phyloP scores from a whole-genome alignment of 2,329 filamentous ascomycete genomes.

The Cadophora sp. region DNA sequence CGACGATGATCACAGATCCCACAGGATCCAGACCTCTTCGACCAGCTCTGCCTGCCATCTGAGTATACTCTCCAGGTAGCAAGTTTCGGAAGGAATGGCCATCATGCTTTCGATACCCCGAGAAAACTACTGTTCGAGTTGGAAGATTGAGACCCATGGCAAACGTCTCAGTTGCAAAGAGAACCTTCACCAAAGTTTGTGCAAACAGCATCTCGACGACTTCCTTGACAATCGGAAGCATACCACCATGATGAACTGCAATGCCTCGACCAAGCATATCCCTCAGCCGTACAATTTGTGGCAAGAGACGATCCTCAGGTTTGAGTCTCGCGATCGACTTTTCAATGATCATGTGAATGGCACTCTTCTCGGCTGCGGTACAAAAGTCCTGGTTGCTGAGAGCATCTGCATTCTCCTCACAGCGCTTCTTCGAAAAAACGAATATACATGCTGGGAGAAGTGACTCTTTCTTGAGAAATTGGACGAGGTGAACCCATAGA shows the following conservation, averaged over 20 bases:
- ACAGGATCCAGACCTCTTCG: conserved; percentile 91
- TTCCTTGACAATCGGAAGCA: conserved; percentile 96
- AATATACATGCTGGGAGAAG: conserved; percentile 95
- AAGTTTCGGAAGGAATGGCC: conserved; percentile 91
- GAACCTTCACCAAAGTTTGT: conserved; percentile 91
- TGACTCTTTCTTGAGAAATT: conserved; percentile 85
- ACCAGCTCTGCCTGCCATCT: conserved; percentile 96
- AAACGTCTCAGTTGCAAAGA: conserved; percentile 98
- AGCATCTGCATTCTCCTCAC: conserved; percentile 96
- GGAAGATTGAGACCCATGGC: conserved; percentile 98
- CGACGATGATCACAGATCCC: conserved; percentile 92
- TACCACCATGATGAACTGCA: conserved; percentile 93
- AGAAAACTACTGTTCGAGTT: conserved; percentile 96
- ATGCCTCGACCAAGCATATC: conserved; percentile 89
- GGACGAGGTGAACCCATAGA: conserved; percentile 94
- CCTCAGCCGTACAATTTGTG: conserved; percentile 86
- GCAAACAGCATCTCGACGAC: conserved; percentile 97
- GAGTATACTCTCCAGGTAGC: conserved; percentile 94
- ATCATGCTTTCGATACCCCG: conserved; percentile 95
- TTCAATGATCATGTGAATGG: conserved; percentile 96
- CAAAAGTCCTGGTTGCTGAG: conserved; percentile 95
- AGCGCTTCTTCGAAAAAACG: conserved; percentile 97
- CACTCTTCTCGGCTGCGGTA: conserved; percentile 91
- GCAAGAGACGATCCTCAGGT: conserved; percentile 86
- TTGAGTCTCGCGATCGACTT: conserved; percentile 92